Percentiles rank a stretch among this genome's conserved stretches.
Evolutionary conservation across 2,329 filamentous ascomycete genomes (phyloP).

Genomic region (Nemania sp.): DNA sequence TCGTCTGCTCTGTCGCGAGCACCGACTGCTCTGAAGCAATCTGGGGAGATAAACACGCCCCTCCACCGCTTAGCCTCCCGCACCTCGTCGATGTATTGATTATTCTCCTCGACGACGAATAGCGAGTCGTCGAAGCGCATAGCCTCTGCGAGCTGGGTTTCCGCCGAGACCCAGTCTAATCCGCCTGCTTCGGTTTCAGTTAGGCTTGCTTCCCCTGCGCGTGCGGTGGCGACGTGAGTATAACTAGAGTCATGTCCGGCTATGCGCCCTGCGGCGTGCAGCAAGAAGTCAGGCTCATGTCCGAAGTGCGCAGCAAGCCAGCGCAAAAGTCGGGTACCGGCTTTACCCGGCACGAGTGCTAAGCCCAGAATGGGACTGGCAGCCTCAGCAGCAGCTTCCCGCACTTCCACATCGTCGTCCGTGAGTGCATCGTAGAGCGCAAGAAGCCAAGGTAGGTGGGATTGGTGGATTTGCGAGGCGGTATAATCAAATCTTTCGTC

Average conservation of each 20-base stretch:
- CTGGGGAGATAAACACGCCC: conserved; percentile 46
- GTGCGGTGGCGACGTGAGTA: conserved; percentile 13
- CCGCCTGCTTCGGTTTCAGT: conserved; percentile 15
- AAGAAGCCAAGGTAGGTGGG: conserved; percentile 62
- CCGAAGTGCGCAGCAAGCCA: conserved; percentile 48
- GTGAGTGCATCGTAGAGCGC: conserved; percentile 76
- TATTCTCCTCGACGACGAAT: conserved; percentile 90
- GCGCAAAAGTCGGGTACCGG: conserved; percentile 50
- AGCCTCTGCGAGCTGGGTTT: conserved; percentile 49
- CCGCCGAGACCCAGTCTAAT: conserved; percentile 37
- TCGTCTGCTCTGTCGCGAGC: conserved; percentile 28
- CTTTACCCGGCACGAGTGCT: conserved; percentile 52
- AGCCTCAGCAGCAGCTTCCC: conserved; percentile 63
- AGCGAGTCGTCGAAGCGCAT: conserved; percentile 67
- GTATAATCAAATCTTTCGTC: background rate
- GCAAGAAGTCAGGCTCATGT: conserved; percentile 44
- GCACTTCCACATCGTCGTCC: conserved; percentile 91
- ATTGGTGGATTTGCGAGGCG: conserved; percentile 27
- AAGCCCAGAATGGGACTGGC: conserved; percentile 52
- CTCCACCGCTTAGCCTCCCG: conserved; percentile 75
- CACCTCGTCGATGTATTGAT: conserved; percentile 86
- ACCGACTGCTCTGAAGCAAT: background rate
- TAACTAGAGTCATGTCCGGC: conserved; percentile 40
- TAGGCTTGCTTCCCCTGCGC: conserved; percentile 13
- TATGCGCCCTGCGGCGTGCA: conserved; percentile 50